A percentile compares a stretch with the other conserved stretches of the same genome.
Conservation (phyloP, 2,329 filamentous ascomycete species). For the Verticillium tricorpus region DNA sequence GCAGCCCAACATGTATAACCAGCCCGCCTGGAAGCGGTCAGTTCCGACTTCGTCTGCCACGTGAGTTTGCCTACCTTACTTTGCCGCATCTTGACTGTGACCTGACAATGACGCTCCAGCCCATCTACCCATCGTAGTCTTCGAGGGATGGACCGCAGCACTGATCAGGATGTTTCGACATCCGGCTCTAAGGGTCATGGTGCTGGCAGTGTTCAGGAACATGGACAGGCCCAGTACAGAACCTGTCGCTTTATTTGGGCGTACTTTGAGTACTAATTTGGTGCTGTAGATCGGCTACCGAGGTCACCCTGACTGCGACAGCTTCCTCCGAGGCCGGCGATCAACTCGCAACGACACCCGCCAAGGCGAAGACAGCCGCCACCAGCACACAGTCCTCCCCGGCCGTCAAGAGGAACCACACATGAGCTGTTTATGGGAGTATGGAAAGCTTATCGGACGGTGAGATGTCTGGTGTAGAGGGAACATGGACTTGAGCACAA, state of each 20-base stretch:
- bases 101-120: background rate
- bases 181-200: background rate
- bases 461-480: background rate
- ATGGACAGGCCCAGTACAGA: background rate
- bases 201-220: background rate
- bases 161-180: background rate
- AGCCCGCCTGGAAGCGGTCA: conserved; percentile 30
- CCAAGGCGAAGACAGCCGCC: conserved; percentile 41
- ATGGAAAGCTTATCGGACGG: background rate
- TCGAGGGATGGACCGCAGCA: background rate
- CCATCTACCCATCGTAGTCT: background rate
- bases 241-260: background rate
- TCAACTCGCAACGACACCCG: conserved; percentile 50
- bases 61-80: conserved; percentile 2
- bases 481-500: background rate
- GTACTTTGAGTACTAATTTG: background rate
- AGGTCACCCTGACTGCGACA: conserved; percentile 16
- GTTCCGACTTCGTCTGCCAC: conserved; percentile 8
- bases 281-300: conserved; percentile 10
- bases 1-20: conserved; percentile 42
- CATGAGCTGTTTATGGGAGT: conserved; percentile 6
- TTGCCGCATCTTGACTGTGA: background rate
- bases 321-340: conserved; percentile 44
- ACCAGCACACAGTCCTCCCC: conserved; percentile 47
- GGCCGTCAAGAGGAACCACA: conserved; percentile 29